Evolutionary conservation across 2,329 filamentous ascomycete genomes (phyloP).

Genomic region (Claviceps digitariae): DNA sequence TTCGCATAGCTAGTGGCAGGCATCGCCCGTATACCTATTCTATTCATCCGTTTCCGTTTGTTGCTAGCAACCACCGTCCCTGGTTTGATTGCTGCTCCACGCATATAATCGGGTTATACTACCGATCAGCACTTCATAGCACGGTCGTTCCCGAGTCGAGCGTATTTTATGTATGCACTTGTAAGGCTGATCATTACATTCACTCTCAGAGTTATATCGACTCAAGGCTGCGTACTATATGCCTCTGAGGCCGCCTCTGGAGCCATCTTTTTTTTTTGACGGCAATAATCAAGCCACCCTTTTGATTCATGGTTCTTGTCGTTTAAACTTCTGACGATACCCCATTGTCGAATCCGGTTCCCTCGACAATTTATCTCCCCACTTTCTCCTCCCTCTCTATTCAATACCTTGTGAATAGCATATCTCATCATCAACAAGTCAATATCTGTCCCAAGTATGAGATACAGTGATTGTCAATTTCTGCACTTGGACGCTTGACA

Average conservation of each 20-base stretch:
- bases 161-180: background rate
- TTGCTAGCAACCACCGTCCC: background rate
- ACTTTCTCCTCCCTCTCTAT: background rate
- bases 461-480: background rate
- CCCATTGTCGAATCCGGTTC: background rate
- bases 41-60: background rate
- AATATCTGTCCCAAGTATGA: background rate
- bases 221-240: background rate
- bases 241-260: background rate
- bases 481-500: background rate
- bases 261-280: background rate
- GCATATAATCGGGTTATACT: background rate
- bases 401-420: background rate
- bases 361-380: background rate
- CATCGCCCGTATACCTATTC: background rate
- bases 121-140: background rate
- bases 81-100: background rate
- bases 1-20: background rate
- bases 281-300: background rate
- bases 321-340: background rate
- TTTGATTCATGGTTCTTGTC: background rate
- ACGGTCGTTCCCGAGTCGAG: background rate
- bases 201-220: background rate
- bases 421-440: background rate
- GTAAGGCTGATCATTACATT: constrained; percentile 3